Evolutionary conservation across 169 alveolate species (phyloP), one percentile per base, ranked within the genome.

Genomic region (Eimeria sp.): DNA sequence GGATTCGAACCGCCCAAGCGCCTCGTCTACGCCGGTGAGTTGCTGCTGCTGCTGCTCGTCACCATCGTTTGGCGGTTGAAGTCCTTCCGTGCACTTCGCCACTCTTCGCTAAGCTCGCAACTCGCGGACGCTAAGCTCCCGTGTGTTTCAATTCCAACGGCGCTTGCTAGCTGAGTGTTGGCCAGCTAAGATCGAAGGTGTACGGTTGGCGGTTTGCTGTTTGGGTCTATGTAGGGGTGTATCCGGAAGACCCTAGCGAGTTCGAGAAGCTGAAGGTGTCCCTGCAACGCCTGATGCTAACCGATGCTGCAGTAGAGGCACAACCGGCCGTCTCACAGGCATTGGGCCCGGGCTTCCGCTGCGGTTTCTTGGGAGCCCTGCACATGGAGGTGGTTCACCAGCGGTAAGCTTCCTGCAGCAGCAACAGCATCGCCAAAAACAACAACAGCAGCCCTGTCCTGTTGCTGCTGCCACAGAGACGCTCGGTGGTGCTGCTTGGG

Each of bases 301-400:
- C 98, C 71, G 99, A 99, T 97, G 98, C 99, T 11, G 97, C 99
- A 49, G 98, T 99, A 23, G 97, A 97, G n/a, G 98, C 97, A 58
- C 97, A 98, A 64, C 97, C 98, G 46, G 98, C 98, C 64, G 97
- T 98, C 52, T 97, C 98, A 90, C 98, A 98, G 68, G 99, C 99
- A 0, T 97, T 99, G 74, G 99, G 99, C 43, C 97, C 97, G 80
- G 99, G 99, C 33, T 99, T 98, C 97, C 97, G 99, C 83, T 98
- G 99, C 94, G 99, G 99, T 11, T 99, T 99, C 90, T 97, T 99
- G 72, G 99, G 99, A 30, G 89, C 98, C 95, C 96, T 99, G 66
- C 99, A 99, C 97, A 91, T 99, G 98, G 99, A 99, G 96, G 98
- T 99, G 43, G 98, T 99, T 58, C 98, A 98, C 95, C 98, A 99